Evolutionary conservation across 1,284 basidiomycete species (phyloP), one percentile per base, ranked within the genome.

Genomic region (Vanrija pseudolonga): DNA sequence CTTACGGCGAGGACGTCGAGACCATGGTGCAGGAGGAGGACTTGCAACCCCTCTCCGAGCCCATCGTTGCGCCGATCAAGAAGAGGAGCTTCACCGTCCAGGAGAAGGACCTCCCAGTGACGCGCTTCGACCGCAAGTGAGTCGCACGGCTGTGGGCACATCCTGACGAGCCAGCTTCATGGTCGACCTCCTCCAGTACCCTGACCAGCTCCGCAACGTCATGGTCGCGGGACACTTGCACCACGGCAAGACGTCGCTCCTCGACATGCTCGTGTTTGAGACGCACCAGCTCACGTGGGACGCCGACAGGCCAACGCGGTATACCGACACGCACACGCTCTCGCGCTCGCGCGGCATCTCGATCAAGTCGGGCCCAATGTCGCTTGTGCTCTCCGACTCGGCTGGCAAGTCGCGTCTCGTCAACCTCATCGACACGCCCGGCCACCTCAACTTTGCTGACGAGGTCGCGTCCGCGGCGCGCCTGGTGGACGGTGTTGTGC

Each of bases 1-100:
- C 95, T 1, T 98, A 98, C 72, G 96, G 95, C 8, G 82, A 85
- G 44, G 95, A 88, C 55, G 95, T 98, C 20, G 95, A 98, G 78
- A 89, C 95, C 1, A 78, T 98, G 67, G 96, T 99, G 2, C 94
- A 98, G 74, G 96, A 99, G 76, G 96, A 99, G 78, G 96, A 99
- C 70, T 85, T 90, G 4, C 96, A 99, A 74, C 92, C 90, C 8
- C 82, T 99, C 7, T 84, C 90, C 3, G 92, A 98, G 70, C 96
- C 96, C 37, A 95, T 99, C 62, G 83, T 99, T 59, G 92, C 92
- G 36, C 96, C 96, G 20, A 83, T 98, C 61, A 97, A 96, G 79
- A 85, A 89, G 53, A 83, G 92, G 57, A 90, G 86, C 81, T 97
- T 90, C 86, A 86, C 84, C 0, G 85, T 96, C 11, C 87, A 93